Evolutionary conservation across 371 early-diverging fungal species (phyloP), one percentile per base, ranked within the genome.

Genomic region (Rhizopus stolonifer): DNA sequence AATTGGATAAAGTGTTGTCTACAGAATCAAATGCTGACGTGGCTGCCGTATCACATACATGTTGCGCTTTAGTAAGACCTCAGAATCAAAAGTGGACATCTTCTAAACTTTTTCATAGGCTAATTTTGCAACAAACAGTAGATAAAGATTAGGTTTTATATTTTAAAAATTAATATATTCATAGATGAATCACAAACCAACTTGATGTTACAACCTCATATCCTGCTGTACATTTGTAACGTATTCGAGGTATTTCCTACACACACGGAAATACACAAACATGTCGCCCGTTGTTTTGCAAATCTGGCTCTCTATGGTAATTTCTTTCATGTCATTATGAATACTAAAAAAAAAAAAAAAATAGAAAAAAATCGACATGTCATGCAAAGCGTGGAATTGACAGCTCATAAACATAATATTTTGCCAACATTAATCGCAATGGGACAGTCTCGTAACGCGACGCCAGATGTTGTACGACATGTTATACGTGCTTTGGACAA

Each of bases 111-210:
- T 4, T n/a, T 29, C 11, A 6, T 34, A 69, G 56, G 83, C 84
- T 14, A 83, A 83, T 49, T 67, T 83, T 69, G 84, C 84, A 2
- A 83, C 84, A 9, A 83, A 81, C 49, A 70, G 80, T 52, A 61
- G 47, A 48, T 40, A 39, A 43, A 36, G 13, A 26, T 9, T 10
- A 29, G 31, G n/a, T n/a, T n/a, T 29, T 29, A 10, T 25, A 1
- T 13, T 22, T 19, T 22, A 42, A 21, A 46, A 14, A 46, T n/a
- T 52, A 15, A 22, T 11, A 26, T 13, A 32, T 33, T 46, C 32
- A 33, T 56, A 76, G 73, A 61, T 54, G 81, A 81, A 57, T 83
- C 84, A 2, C 81, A 80, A 43, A 50, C 68, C n/a, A 70, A 65
- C 21, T 46, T 83, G 26, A 80, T 81, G 70, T 58, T 70, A 2